Percentiles rank a stretch among this genome's conserved stretches.
phyloP scores from a whole-genome alignment of 2,329 filamentous ascomycete species.

The Pseudogymnoascus destructans region DNA sequence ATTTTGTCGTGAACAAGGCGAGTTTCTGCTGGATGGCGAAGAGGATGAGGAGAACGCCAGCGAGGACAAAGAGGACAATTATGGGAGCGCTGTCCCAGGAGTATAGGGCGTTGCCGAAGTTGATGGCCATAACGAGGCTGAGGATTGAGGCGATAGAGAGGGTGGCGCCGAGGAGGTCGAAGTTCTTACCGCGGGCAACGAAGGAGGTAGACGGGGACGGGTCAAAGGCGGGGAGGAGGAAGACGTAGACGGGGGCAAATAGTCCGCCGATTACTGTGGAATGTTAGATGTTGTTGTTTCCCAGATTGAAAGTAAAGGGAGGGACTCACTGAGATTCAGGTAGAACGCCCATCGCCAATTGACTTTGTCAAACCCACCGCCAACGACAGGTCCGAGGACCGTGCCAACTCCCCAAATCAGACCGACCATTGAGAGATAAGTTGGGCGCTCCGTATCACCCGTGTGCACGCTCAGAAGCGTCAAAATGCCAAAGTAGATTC shows the following conservation, averaged over 20 bases:
- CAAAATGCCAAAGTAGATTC: conserved; percentile 9
- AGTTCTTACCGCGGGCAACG: conserved; percentile 11
- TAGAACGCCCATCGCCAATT: conserved; percentile 29
- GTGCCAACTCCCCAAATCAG: conserved; percentile 16
- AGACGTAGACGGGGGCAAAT: conserved; percentile 16
- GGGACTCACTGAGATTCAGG: conserved; percentile 19
- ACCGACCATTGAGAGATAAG: conserved; percentile 15
- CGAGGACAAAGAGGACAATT: conserved; percentile 29
- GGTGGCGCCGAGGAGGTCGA: conserved; percentile 28
- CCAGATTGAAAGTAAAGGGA: neutral
- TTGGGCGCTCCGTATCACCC: conserved; percentile 10
- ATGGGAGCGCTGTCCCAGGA: conserved; percentile 16
- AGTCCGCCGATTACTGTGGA: conserved; percentile 4
- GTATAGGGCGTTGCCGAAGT: conserved; percentile 21
- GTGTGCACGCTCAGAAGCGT: conserved; percentile 16
- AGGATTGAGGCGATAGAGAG: conserved; percentile 21
- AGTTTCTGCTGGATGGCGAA: conserved; percentile 16
- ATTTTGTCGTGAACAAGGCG: conserved; percentile 16
- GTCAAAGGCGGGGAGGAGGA: conserved; percentile 14
- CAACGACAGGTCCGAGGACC: conserved; percentile 19
- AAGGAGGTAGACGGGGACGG: conserved; percentile 6
- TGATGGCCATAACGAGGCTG: conserved; percentile 20
- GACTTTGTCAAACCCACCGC: conserved; percentile 26
- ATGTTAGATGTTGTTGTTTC: neutral
- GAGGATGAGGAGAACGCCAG: conserved; percentile 24